Evolutionary conservation across 805 yeast species (phyloP).

Genomic region (Millerozyma miso): DNA sequence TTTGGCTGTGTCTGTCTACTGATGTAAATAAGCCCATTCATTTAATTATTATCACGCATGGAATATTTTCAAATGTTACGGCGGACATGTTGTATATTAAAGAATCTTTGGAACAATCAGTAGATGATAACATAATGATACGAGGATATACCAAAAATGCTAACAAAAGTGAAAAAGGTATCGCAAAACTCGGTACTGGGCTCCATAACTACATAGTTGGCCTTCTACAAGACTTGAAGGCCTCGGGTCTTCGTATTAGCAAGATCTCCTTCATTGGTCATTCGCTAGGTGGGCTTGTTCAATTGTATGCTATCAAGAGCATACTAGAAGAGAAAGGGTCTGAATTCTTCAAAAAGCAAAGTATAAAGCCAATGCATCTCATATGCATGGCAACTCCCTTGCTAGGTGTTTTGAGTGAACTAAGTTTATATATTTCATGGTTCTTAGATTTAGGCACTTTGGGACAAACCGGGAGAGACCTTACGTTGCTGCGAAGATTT

Average conservation of each 20-base stretch:
- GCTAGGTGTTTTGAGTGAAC: slow-evolving; percentile 39
- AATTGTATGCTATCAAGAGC: slow-evolving; percentile 37
- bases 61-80: slow-evolving; percentile 39
- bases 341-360: slow-evolving; percentile 23
- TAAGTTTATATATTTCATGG: slow-evolving; percentile 37
- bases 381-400: slow-evolving; percentile 41
- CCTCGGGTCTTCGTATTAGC: slow-evolving; percentile 14
- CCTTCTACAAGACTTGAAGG: slow-evolving; percentile 18
- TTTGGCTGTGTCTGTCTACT: slow-evolving; percentile 30
- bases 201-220: slow-evolving; percentile 26
- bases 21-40: slow-evolving; percentile 30
- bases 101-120: slow-evolving; percentile 24
- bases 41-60: slow-evolving; percentile 41
- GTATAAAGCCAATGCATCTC: slow-evolving; percentile 29
- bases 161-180: slow-evolving; percentile 39
- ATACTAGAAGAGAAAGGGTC: slow-evolving; percentile 27
- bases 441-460: slow-evolving; percentile 41
- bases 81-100: slow-evolving; percentile 43
- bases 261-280: slow-evolving; percentile 41
- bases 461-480: slow-evolving; percentile 44
- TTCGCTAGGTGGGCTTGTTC: slow-evolving; percentile 42
- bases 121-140: slow-evolving; percentile 31
- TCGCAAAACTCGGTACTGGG: slow-evolving; percentile 31
- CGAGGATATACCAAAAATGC: slow-evolving; percentile 39
- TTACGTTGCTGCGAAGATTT: slow-evolving; percentile 32